Evolutionary conservation across 78 protist genomes (phyloP).

Genomic region (Isochrysis galbana): DNA sequence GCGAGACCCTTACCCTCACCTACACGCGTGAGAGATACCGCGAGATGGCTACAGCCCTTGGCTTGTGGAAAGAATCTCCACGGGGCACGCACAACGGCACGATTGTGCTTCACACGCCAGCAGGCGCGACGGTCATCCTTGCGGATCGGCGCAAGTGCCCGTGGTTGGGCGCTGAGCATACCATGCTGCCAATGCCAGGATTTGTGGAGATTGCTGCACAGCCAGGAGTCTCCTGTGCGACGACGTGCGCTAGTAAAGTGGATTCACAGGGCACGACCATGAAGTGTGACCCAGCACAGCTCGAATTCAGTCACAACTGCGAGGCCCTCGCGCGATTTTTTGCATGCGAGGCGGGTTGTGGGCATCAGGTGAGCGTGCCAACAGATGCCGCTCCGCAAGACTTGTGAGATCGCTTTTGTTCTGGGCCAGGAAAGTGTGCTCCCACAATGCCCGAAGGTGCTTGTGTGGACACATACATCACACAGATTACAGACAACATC

Average conservation of each 20-base stretch:
- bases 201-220: too few relatives aligned
- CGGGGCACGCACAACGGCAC: not conserved
- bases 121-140: not conserved
- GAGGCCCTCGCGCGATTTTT: not conserved
- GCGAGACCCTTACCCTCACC: not conserved
- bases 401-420: too few relatives aligned
- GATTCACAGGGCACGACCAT: too few relatives aligned
- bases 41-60: not conserved
- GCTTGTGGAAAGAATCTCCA: not conserved
- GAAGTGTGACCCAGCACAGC: too few relatives aligned
- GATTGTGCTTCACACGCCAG: not conserved
- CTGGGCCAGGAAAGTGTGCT: too few relatives aligned
- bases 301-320: not conserved
- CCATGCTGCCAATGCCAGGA: not conserved
- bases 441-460: too few relatives aligned
- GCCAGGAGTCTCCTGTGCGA: too few relatives aligned
- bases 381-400: too few relatives aligned
- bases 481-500: too few relatives aligned
- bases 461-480: too few relatives aligned
- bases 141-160: not conserved
- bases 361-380: slow-evolving; percentile 6
- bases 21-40: not conserved
- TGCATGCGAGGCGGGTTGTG: slow-evolving; percentile 5
- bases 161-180: not conserved
- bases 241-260: too few relatives aligned